phyloP scores from a whole-genome alignment of 2,329 filamentous ascomycete genomes.

The Beauveria medogensis region DNA sequence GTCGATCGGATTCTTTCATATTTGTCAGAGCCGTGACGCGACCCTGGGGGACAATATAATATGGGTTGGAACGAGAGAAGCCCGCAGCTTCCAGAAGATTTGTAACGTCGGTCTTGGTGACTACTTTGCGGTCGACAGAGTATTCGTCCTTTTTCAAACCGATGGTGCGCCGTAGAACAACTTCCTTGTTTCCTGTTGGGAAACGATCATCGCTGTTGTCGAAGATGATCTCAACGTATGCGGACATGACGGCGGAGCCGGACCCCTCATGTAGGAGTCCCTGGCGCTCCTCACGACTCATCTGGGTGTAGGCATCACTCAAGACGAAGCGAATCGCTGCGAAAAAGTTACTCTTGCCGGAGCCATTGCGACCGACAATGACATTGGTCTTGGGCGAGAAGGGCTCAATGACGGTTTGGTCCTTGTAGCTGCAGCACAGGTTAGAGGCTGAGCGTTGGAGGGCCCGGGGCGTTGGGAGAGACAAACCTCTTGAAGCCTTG shows the following conservation, averaged over 20 bases:
- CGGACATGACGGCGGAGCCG: conserved; percentile 95
- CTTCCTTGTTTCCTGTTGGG: conserved; percentile 82
- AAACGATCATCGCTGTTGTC: conserved; percentile 97
- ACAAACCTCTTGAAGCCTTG: conserved; percentile 96
- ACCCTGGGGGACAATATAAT: conserved; percentile 97
- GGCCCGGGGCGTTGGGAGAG: background rate
- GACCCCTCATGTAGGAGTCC: conserved; percentile 96
- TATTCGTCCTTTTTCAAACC: conserved; percentile 98
- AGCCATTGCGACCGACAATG: conserved; percentile 97
- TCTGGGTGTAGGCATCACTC: conserved; percentile 92
- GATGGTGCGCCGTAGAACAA: conserved; percentile 87
- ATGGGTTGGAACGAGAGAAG: conserved; percentile 94
- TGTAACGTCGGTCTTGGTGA: conserved; percentile 88
- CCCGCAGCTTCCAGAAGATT: conserved; percentile 92
- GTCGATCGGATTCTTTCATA: conserved; percentile 91
- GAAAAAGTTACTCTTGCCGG: conserved; percentile 99
- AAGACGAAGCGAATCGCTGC: conserved; percentile 97
- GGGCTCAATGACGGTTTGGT: conserved; percentile 96
- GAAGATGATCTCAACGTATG: conserved; percentile 99
- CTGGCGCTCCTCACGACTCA: conserved; percentile 92
- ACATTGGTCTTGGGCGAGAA: conserved; percentile 98
- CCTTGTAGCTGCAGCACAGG: conserved; percentile 71
- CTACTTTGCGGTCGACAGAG: conserved; percentile 92
- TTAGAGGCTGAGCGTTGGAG: conserved; percentile 17
- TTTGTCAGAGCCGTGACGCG: conserved; percentile 94